These are phyloP conservation scores for Penicillium polonicum DNA, from an alignment of 2,329 filamentous ascomycete genomes.

Conservation along the genomic window DNA sequence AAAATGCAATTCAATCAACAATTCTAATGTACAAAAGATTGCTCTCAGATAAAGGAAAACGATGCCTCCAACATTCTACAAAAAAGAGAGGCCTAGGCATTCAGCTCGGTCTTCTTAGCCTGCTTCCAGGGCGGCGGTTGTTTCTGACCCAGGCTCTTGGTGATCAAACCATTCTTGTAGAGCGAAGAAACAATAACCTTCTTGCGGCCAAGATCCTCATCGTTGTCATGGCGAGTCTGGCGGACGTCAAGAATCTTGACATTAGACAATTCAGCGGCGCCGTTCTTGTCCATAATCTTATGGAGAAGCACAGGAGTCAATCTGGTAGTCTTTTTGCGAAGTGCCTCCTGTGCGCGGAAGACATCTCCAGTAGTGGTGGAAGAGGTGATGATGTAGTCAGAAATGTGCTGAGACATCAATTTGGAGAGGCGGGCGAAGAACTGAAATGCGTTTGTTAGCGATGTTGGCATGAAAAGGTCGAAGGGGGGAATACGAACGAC, in stretches of 20 bases:
- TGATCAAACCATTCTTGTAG: constrained; percentile 59
- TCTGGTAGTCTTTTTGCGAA: constrained; percentile 5
- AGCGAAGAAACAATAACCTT: constrained; percentile 76
- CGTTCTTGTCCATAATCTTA: constrained; percentile 53
- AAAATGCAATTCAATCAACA: constrained; percentile 12
- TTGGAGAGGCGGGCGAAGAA: constrained; percentile 77
- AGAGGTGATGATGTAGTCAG: constrained; percentile 65
- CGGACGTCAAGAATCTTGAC: constrained; percentile 65
- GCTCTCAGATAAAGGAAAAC: constrained; percentile 12
- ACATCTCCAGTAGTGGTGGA: constrained; percentile 57
- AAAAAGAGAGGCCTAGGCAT: constrained; percentile 10
- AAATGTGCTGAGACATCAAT: constrained; percentile 72
- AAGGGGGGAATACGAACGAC: constrained; percentile 56
- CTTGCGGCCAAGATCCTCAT: constrained; percentile 70
- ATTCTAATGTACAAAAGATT: constrained; percentile 29
- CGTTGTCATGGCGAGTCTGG: constrained; percentile 69
- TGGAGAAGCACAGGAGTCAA: constrained; percentile 46
- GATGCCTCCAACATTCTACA: constrained; percentile 3
- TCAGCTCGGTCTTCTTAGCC: neutral
- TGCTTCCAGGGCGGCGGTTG: neutral
- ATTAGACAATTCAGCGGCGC: constrained; percentile 60
- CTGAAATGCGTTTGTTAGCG: constrained; percentile 48
- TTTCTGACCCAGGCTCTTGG: constrained; percentile 28
- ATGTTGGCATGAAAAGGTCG: neutral
- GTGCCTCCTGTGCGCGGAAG: constrained; percentile 34